Percentiles rank a stretch among this genome's conserved stretches.
Conservation (phyloP, 1,139 yeast species). For the Tardiomyces depauwii region DNA sequence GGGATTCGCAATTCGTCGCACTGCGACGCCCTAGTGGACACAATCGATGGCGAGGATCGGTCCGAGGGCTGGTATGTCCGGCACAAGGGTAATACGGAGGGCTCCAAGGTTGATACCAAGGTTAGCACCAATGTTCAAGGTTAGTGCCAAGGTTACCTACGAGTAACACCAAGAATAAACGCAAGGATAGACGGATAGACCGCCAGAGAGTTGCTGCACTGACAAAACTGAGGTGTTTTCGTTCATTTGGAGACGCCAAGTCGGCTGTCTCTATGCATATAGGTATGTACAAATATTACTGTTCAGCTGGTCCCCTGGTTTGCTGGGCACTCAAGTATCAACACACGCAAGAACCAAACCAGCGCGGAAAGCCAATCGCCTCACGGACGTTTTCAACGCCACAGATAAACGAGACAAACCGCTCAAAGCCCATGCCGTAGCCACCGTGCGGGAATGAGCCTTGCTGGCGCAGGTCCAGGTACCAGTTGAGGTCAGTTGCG, state of each 20-base stretch:
- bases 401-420: conserved; percentile 61
- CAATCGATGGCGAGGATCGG: background rate
- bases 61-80: background rate
- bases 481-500: conserved; percentile 62
- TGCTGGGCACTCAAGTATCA: conserved; percentile 11
- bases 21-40: background rate
- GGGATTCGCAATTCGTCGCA: background rate
- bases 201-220: too few relatives aligned
- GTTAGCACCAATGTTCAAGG: too few relatives aligned
- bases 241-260: too few relatives aligned
- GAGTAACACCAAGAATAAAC: too few relatives aligned
- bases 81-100: too few relatives aligned
- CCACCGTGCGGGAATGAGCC: conserved; percentile 96
- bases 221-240: too few relatives aligned
- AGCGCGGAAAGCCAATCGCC: conserved; percentile 73
- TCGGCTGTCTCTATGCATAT: too few relatives aligned
- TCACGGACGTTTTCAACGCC: conserved; percentile 75
- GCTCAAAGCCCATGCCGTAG: conserved; percentile 89
- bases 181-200: too few relatives aligned
- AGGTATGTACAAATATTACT: too few relatives aligned
- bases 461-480: conserved; percentile 54
- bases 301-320: too few relatives aligned
- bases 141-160: too few relatives aligned
- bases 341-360: conserved; percentile 38
- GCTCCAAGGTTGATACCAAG: too few relatives aligned